phyloP scores from a whole-genome alignment of 176 grass and related monocot genomes.

The Eragrostis curvula region DNA sequence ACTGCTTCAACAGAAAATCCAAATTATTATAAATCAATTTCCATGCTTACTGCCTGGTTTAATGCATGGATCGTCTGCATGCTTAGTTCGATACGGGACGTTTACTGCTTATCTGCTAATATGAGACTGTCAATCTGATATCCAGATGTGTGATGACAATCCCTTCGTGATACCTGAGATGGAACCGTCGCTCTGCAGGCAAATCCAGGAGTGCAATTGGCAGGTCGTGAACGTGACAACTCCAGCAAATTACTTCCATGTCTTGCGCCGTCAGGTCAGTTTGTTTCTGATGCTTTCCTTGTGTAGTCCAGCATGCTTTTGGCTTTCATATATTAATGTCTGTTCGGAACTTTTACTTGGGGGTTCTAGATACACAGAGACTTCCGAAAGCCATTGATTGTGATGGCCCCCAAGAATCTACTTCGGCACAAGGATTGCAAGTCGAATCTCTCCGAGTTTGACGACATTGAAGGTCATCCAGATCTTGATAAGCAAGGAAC shows the following conservation, averaged over 20 bases:
- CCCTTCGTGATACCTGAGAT: conserved; percentile 93
- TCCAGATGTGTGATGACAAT: conserved; percentile 97
- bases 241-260: conserved; percentile 96
- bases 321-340: neutral
- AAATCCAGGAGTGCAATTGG: conserved; percentile 98
- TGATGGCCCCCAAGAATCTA: conserved; percentile 86
- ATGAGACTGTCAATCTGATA: neutral
- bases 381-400: conserved; percentile 90
- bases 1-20: neutral
- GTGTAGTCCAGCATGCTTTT: neutral
- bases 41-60: neutral
- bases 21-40: neutral
- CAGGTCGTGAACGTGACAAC: conserved; percentile 97
- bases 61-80: too few relatives aligned
- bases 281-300: neutral
- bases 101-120: neutral
- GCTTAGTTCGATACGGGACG: neutral
- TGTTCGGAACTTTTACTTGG: conserved; percentile 12
- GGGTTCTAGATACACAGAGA: conserved; percentile 74
- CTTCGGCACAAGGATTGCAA: conserved; percentile 96
- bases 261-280: conserved; percentile 83
- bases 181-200: conserved; percentile 82
- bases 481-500: conserved; percentile 91
- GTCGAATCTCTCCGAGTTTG: conserved; percentile 91
- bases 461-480: conserved; percentile 88